Conservation (phyloP, 2,329 filamentous ascomycete genomes). For the Cytospora mali region DNA sequence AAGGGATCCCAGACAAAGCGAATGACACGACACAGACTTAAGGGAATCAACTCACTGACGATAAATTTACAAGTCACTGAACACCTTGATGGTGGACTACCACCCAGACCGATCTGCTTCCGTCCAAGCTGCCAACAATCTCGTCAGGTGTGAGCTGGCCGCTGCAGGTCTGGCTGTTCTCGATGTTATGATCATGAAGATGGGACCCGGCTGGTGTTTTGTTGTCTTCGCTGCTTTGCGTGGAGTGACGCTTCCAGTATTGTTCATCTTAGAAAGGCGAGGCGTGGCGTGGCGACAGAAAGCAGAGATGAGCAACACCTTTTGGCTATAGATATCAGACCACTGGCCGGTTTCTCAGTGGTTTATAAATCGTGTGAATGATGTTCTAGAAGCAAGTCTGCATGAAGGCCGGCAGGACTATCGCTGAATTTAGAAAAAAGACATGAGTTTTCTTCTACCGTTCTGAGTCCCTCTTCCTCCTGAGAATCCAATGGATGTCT, state of each 20-base stretch:
- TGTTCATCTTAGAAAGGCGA: background rate
- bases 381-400: too few species aligned
- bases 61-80: background rate
- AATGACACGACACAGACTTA: background rate
- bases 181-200: background rate
- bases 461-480: too few species aligned
- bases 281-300: background rate
- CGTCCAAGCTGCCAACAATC: background rate
- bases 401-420: too few species aligned
- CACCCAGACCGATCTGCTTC: slow-evolving; percentile 2
- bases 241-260: background rate
- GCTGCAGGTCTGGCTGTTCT: background rate
- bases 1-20: background rate
- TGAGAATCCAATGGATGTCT: too few species aligned
- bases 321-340: too few species aligned
- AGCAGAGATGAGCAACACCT: too few species aligned
- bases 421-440: too few species aligned
- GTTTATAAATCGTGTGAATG: too few species aligned
- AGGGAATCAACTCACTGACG: background rate
- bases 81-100: background rate
- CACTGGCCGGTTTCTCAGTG: background rate
- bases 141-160: slow-evolving; percentile 7
- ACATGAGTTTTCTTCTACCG: too few species aligned
- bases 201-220: slow-evolving; percentile 2
- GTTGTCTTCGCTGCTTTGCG: background rate